A percentile compares a stretch with the other conserved stretches of the same genome.
phyloP scores from a whole-genome alignment of 1,284 basidiomycete species.

The Ganoderma meredithae region DNA sequence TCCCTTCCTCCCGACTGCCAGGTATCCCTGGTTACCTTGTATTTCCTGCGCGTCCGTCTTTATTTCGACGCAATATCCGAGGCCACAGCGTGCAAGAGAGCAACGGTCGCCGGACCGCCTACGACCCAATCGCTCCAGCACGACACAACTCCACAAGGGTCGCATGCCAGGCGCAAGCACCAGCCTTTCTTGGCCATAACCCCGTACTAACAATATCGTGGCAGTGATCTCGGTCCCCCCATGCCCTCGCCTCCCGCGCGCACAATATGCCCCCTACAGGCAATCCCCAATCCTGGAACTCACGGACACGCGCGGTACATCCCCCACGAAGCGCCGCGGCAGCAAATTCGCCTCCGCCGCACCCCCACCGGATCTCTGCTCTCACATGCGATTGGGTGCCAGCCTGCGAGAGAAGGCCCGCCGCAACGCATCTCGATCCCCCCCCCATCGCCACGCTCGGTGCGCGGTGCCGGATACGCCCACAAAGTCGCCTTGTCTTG shows the following conservation, averaged over 20 bases:
- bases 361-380: background rate
- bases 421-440: background rate
- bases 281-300: background rate
- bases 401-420: too few species aligned
- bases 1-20: background rate
- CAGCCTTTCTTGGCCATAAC: conserved; percentile 18
- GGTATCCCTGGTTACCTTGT: conserved; percentile 20
- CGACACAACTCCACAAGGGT: conserved; percentile 7
- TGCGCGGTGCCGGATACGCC: conserved; percentile 6
- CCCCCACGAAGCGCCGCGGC: conserved; percentile 24
- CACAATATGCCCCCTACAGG: conserved; percentile 24
- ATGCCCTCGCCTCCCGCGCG: conserved; percentile 13
- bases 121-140: background rate
- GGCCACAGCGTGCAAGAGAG: background rate
- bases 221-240: conserved; percentile 24
- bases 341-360: conserved; percentile 21
- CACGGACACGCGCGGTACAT: conserved; percentile 5
- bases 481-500: conserved; percentile 13
- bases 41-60: background rate
- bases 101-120: background rate
- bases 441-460: conserved; percentile 2
- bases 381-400: background rate
- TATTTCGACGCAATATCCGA: background rate
- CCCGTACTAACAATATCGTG: conserved; percentile 8
- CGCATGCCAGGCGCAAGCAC: background rate